Conservation (phyloP, 106 monocot genomes). For the Platanthera guangdongensis region DNA sequence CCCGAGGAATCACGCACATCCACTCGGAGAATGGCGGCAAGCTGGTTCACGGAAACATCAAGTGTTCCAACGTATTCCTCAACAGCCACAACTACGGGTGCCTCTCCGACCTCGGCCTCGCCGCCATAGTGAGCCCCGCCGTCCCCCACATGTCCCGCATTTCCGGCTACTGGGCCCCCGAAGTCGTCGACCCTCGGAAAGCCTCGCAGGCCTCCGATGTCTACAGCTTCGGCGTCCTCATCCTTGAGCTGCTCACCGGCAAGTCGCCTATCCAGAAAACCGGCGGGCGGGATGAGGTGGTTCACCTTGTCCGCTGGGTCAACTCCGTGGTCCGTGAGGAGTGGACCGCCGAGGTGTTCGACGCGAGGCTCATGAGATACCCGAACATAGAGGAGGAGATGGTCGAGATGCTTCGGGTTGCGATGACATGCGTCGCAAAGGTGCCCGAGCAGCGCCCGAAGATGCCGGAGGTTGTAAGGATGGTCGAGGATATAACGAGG, state of each 20-base stretch:
- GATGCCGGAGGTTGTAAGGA: conserved; percentile 10
- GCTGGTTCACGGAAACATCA: conserved; percentile 57
- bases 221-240: conserved; percentile 48
- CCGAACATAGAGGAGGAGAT: conserved; percentile 13
- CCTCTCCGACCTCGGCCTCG: conserved; percentile 35
- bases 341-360: conserved; percentile 20
- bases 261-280: conserved; percentile 23
- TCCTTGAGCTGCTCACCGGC: conserved; percentile 57
- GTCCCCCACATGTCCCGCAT: conserved; percentile 13
- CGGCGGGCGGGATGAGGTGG: conserved; percentile 15
- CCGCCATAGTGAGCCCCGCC: conserved; percentile 10
- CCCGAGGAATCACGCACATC: conserved; percentile 37
- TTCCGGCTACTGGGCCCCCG: conserved; percentile 40
- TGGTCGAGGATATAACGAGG: conserved; percentile 15
- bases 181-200: conserved; percentile 19
- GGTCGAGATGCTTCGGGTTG: conserved; percentile 20
- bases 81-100: conserved; percentile 22
- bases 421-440: conserved; percentile 13
- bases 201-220: conserved; percentile 30
- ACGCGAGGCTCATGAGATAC: conserved; percentile 12
- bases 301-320: conserved; percentile 17
- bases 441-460: conserved; percentile 14
- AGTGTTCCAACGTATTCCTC: conserved; percentile 56
- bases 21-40: conserved; percentile 24
- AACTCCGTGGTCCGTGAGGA: conserved; percentile 15